Conservation (phyloP, 2,329 filamentous ascomycete species). For the Colletotrichum tabaci region DNA sequence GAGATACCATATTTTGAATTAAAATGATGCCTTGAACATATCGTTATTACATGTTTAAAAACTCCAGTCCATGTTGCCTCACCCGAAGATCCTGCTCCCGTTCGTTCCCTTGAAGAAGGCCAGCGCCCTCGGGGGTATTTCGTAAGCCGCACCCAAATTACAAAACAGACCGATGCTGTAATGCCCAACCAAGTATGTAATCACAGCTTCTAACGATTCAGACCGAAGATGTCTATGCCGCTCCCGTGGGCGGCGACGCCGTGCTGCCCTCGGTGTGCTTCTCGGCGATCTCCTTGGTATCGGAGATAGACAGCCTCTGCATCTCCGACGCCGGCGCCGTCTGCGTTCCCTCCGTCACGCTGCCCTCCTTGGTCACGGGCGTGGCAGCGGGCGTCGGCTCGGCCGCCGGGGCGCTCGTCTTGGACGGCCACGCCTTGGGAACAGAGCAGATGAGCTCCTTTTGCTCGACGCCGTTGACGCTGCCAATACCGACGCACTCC, state of each 20-base stretch:
- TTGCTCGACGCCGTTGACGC: slow-evolving; percentile 60
- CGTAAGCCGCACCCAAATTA: slow-evolving; percentile 9
- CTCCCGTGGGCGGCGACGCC: neutral
- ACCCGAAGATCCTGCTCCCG: slow-evolving; percentile 2
- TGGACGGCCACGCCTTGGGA: slow-evolving; percentile 57
- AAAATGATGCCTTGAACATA: neutral
- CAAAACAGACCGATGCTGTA: neutral
- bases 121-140: slow-evolving; percentile 36
- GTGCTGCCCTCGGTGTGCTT: slow-evolving; percentile 31
- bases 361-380: slow-evolving; percentile 29
- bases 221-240: slow-evolving; percentile 9
- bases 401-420: slow-evolving; percentile 25
- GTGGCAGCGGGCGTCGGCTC: slow-evolving; percentile 27
- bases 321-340: slow-evolving; percentile 47
- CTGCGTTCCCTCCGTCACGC: slow-evolving; percentile 48
- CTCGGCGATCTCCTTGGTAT: slow-evolving; percentile 35
- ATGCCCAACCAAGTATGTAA: neutral
- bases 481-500: slow-evolving; percentile 69
- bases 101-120: slow-evolving; percentile 10
- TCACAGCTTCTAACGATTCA: neutral
- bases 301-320: slow-evolving; percentile 51
- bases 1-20: slow-evolving; percentile 16
- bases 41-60: neutral
- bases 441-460: slow-evolving; percentile 67
- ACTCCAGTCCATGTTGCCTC: slow-evolving; percentile 38